phyloP scores from a whole-genome alignment of 106 monocot species.

The Allium fistulosum region DNA sequence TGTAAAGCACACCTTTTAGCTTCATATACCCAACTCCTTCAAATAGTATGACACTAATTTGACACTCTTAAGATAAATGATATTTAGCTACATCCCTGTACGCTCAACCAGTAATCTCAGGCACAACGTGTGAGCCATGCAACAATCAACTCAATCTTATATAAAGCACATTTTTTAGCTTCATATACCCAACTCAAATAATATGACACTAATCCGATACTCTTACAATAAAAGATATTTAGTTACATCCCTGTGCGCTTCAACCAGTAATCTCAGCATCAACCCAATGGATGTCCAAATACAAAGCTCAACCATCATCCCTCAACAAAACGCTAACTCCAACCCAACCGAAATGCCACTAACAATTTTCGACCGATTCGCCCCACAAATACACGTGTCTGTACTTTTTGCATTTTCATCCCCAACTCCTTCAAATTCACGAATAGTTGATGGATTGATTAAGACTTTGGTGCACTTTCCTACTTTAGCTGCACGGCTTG shows the following conservation, averaged over 20 bases:
- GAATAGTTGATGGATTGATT: slow-evolving; percentile 15
- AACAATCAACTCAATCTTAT: not conserved
- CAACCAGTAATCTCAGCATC: not conserved
- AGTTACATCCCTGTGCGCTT: not conserved
- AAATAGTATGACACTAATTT: not conserved
- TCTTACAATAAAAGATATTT: not conserved
- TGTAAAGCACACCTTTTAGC: not conserved
- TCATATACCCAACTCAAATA: not conserved
- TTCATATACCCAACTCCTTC: not conserved
- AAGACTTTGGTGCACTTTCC: slow-evolving; percentile 31
- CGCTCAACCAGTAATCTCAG: not conserved
- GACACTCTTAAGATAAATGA: not conserved
- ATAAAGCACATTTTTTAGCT: not conserved
- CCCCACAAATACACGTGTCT: slow-evolving; percentile 18
- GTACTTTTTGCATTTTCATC: slow-evolving; percentile 35
- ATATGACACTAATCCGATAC: not conserved
- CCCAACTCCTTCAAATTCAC: slow-evolving; percentile 21
- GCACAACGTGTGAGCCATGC: slow-evolving; percentile 5
- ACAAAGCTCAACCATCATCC: slow-evolving; percentile 15
- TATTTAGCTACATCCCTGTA: not conserved
- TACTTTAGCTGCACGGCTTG: slow-evolving; percentile 14
- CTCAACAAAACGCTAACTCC: not conserved
- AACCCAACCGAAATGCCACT: slow-evolving; percentile 15
- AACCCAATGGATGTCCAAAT: slow-evolving; percentile 6
- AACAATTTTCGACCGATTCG: slow-evolving; percentile 38